Evolutionary conservation across 1,284 basidiomycete species (phyloP), one percentile per base, ranked within the genome.

Genomic region (Ganoderma leucocontextum): DNA sequence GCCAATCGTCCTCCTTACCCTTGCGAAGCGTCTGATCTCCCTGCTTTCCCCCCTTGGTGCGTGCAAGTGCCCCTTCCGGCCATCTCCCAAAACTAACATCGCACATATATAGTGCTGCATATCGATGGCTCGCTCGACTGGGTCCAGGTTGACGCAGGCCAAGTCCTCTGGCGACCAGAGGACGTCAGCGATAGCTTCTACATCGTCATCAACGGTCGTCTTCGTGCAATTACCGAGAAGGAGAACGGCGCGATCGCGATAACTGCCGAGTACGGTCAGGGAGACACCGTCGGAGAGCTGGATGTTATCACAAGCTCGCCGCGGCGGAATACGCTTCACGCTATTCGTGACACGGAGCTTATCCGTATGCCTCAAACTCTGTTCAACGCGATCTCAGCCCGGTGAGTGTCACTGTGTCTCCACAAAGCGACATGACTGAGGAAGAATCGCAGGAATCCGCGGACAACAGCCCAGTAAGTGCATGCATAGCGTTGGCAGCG

Each of bases 71-170:
- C 13, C 13, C 58, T 61, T 44, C 17, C 12, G 0, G 6, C 33
- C 22, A 57, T 19, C 35, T 7, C 1, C 57, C 12, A 36, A 49
- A 7, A 36, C 6, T 63, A 41, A 38, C 41, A 55, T 53, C 4
- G 66, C 38, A 12, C 33, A 25, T 22, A 35, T 13, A n/a, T 70
- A 95, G 96, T 99, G 10, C 84, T 99, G 15, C 97, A 99, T 77
- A 98, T 99, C 70, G 97, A 99, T 79, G 93, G 96, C 1, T 96
- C 97, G 0, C 85, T 99, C 69, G 97, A 99, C 78, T 99, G 97
- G 97, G 94, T 97, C 87, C 97, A 99, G 79, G 95, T 98, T 4
- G 91, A 93, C 72, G 96, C 96, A 0, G 96, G 98, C 0, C 95
- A 96, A 78, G 91, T 96, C 49, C 85, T 98, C 63, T 99, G 96